Percentiles rank a stretch among this genome's conserved stretches.
Conservation (phyloP, 495 filamentous ascomycete species). For the Achaetomiella virescens region DNA sequence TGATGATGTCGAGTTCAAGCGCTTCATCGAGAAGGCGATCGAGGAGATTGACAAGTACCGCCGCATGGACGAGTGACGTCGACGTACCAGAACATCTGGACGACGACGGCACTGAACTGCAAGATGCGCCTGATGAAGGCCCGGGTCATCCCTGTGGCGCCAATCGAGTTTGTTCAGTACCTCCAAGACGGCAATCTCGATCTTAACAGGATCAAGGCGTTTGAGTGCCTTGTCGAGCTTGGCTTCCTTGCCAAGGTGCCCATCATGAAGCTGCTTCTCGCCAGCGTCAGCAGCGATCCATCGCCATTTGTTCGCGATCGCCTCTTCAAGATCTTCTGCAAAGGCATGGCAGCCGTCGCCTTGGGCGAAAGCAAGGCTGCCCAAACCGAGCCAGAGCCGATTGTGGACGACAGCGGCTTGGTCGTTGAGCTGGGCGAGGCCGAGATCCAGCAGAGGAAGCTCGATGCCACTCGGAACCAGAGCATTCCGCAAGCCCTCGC, state of each 20-base stretch:
- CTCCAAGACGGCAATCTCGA: constrained; percentile 72
- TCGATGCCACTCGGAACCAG: constrained; percentile 62
- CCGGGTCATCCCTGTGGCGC: constrained; percentile 53
- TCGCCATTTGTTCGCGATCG: constrained; percentile 73
- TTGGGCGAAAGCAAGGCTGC: constrained; percentile 54
- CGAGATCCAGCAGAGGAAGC: constrained; percentile 59
- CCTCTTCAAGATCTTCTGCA: constrained; percentile 61
- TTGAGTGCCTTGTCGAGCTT: constrained; percentile 71
- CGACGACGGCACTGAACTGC: constrained; percentile 74
- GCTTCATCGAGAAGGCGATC: constrained; percentile 62
- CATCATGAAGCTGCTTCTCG: constrained; percentile 64
- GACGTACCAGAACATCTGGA: constrained; percentile 87
- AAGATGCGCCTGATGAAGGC: constrained; percentile 67
- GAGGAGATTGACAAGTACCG: constrained; percentile 85
- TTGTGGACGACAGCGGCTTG: constrained; percentile 50
- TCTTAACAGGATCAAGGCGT: constrained; percentile 73
- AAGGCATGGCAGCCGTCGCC: constrained; percentile 71
- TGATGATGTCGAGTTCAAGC: constrained; percentile 31
- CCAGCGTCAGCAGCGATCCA: constrained; percentile 64
- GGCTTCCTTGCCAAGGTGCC: constrained; percentile 58
- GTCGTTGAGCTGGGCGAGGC: constrained; percentile 67
- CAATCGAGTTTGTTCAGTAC: constrained; percentile 72
- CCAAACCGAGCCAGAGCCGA: constrained; percentile 23
- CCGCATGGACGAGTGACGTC: constrained; percentile 89
- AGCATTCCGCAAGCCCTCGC: constrained; percentile 70